Evolutionary conservation across 164 flowering plant species (phyloP), one percentile per base, ranked within the genome.

Genomic region (Piper longum): DNA sequence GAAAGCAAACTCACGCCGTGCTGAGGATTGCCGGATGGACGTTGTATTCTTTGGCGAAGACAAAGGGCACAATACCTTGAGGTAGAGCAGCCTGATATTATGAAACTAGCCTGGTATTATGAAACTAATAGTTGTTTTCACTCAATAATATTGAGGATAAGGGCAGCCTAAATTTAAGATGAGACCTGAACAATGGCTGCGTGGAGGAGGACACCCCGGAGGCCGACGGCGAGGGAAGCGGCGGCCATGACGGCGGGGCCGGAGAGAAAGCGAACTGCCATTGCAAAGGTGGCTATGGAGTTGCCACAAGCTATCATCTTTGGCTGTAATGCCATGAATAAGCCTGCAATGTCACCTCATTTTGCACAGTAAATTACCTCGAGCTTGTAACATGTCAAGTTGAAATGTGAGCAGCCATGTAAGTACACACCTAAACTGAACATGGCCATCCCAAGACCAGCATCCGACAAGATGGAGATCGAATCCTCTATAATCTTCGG

Each of bases 361-460:
- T 26, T 26, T 26, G 36, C 36, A 1, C 36, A 26, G 1, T 26
- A 26, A 26, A 26, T 26, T 26, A 26, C 36, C 36, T 0, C 1
- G 36, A 26, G 36, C 36, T 26, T 26, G 36, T 26, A 0, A 26
- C 36, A 26, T 26, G 36, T 26, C 36, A 26, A 26, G 36, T 26
- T 26, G 36, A 26, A 26, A 26, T 26, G 36, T 26, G 36, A 26
- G 36, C 36, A 26, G 36, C 36, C 36, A 26, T 0, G 36, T 26
- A 26, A 7, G 12, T 16, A 65, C 82, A 76, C 54, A 89, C 97
- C 97, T 68, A 89, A 81, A 71, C 95, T 89, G 75, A 89, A 89
- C 97, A 89, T 89, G 44, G 97, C 97, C 97, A 89, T 89, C 69
- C 97, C 97, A 26, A 89, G 85, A 0, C 97, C 97, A 16, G 95